Conservation (phyloP, 129 eudicot species). For the Flaveria ramosissima region DNA sequence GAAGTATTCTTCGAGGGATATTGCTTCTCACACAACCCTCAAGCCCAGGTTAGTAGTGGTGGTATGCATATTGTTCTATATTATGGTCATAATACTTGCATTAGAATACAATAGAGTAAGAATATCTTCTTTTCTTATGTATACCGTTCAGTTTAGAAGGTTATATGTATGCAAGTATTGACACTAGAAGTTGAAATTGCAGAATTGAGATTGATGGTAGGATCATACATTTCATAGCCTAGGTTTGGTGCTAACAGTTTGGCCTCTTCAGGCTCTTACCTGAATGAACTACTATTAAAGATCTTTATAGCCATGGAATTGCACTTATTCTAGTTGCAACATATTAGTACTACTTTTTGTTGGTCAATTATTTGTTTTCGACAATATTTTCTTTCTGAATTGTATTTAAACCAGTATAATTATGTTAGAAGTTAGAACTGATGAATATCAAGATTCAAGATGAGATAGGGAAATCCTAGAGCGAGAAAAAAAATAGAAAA, state of each 20-base stretch:
- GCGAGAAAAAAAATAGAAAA: neutral
- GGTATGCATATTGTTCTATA: neutral
- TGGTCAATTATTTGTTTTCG: neutral
- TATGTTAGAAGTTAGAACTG: neutral
- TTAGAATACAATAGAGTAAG: neutral
- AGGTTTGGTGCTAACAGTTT: neutral
- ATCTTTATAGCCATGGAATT: neutral
- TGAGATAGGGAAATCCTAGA: neutral
- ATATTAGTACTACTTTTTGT: neutral
- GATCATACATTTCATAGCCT: neutral
- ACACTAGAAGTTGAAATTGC: neutral
- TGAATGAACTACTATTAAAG: neutral
- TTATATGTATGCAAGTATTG: neutral
- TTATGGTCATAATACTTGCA: neutral
- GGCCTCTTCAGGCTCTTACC: neutral
- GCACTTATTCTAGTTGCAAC: neutral
- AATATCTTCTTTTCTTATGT: neutral
- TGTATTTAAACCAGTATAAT: neutral
- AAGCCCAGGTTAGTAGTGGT: constrained; percentile 66
- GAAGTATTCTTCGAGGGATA: constrained; percentile 94
- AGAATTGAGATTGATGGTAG: neutral
- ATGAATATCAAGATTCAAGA: neutral
- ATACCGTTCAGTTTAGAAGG: neutral
- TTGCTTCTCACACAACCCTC: constrained; percentile 88
- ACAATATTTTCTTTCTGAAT: neutral